Conservation (phyloP, 441 rosid species). For the Viola pubescens region DNA sequence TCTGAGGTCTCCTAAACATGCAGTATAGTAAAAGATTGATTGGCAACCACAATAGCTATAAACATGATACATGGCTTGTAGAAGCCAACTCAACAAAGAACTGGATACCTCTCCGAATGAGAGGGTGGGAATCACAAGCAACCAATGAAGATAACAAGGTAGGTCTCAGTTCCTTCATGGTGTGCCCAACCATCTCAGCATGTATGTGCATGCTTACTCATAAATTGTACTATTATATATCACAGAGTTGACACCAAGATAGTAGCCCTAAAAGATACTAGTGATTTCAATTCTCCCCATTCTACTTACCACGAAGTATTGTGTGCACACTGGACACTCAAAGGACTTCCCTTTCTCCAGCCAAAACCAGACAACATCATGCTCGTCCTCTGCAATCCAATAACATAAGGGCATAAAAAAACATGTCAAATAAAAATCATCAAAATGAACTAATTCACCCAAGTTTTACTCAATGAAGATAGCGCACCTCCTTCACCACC, state of each 20-base stretch:
- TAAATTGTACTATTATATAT: too few relatives aligned
- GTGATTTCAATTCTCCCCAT: constrained; percentile 9
- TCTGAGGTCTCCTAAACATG: too few relatives aligned
- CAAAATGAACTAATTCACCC: constrained; percentile 3
- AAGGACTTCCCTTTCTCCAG: constrained; percentile 81
- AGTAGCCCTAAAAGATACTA: not conserved
- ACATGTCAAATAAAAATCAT: constrained; percentile 3
- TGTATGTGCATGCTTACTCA: not conserved
- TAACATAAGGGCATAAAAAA: constrained; percentile 6
- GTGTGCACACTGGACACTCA: constrained; percentile 92
- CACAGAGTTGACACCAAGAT: not conserved
- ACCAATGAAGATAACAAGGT: not conserved
- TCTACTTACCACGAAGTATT: constrained; percentile 70
- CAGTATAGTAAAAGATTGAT: too few relatives aligned
- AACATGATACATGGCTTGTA: too few relatives aligned
- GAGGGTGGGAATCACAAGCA: too few relatives aligned
- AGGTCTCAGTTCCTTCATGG: not conserved
- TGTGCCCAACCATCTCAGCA: not conserved
- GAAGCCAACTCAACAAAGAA: too few relatives aligned
- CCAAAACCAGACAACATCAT: constrained; percentile 98
- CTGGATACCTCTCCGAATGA: too few relatives aligned
- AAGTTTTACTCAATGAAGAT: not conserved
- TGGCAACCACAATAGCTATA: too few relatives aligned
- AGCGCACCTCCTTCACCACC: constrained; percentile 81
- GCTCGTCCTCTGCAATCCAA: constrained; percentile 71